phyloP scores from a whole-genome alignment of 2,329 filamentous ascomycete genomes.

The Ceratocystis papillata region DNA sequence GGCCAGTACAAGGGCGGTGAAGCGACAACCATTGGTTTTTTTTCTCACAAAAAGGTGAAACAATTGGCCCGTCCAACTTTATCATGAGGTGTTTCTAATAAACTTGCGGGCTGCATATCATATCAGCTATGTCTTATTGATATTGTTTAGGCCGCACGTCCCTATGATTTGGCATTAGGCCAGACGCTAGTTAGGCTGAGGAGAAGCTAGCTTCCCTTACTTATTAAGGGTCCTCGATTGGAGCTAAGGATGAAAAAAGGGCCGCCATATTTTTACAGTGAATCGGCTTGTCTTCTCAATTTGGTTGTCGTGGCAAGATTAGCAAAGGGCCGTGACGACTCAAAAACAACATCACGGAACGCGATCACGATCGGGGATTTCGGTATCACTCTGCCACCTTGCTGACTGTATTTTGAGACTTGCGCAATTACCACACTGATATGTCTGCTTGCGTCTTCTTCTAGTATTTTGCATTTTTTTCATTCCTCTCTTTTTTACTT shows the following conservation, averaged over 20 bases:
- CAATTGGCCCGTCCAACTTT: background rate
- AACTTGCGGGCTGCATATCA: background rate
- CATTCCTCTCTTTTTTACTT: slow-evolving; percentile 13
- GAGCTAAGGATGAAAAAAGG: too few relatives aligned
- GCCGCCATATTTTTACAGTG: background rate
- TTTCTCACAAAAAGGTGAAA: background rate
- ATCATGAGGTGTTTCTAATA: background rate
- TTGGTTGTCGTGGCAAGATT: slow-evolving; percentile 10
- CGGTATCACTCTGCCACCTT: background rate
- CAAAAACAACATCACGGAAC: background rate
- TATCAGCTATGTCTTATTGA: background rate
- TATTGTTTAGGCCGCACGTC: background rate
- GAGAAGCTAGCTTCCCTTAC: too few relatives aligned
- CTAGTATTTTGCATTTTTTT: background rate
- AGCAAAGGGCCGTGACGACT: background rate
- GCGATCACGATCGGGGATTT: slow-evolving; percentile 1
- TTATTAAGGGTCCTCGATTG: background rate
- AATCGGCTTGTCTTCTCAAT: background rate
- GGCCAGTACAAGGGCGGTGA: background rate
- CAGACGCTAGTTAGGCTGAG: too few relatives aligned
- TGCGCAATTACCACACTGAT: background rate
- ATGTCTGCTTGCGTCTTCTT: background rate
- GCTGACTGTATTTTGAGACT: background rate
- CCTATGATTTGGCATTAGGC: too few relatives aligned
- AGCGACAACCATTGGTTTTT: background rate